Conservation (phyloP, 495 filamentous ascomycete genomes). For the Talaromyces nanjingensis region DNA sequence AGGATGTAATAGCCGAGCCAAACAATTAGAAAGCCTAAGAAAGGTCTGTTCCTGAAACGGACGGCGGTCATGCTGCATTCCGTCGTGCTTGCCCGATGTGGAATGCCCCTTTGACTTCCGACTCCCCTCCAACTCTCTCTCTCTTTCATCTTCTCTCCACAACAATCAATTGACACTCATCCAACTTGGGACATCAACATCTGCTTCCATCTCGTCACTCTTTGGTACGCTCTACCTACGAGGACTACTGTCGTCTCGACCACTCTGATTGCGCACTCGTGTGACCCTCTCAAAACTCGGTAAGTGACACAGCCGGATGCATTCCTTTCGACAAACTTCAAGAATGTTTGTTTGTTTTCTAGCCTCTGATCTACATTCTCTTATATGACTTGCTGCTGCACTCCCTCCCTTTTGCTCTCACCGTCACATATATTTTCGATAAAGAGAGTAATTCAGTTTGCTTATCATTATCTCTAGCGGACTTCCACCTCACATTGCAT, state of each 20-base stretch:
- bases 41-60: neutral
- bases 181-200: neutral
- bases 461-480: neutral
- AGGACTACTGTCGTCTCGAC: neutral
- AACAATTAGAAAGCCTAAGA: neutral
- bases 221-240: neutral
- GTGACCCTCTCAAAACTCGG: neutral
- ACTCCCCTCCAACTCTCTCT: constrained; percentile 3
- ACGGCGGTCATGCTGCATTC: constrained; percentile 1
- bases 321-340: neutral
- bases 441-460: neutral
- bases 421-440: neutral
- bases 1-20: neutral
- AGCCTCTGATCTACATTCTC: neutral
- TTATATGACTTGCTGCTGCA: neutral
- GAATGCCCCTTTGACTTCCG: constrained; percentile 8
- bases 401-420: constrained; percentile 3
- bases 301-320: neutral
- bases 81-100: neutral
- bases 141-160: constrained; percentile 10
- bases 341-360: neutral
- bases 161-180: neutral
- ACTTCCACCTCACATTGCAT: neutral
- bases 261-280: neutral
- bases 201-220: constrained; percentile 2